phyloP scores from a whole-genome alignment of 164 flowering plant species.

The Tetracentron sinense region DNA sequence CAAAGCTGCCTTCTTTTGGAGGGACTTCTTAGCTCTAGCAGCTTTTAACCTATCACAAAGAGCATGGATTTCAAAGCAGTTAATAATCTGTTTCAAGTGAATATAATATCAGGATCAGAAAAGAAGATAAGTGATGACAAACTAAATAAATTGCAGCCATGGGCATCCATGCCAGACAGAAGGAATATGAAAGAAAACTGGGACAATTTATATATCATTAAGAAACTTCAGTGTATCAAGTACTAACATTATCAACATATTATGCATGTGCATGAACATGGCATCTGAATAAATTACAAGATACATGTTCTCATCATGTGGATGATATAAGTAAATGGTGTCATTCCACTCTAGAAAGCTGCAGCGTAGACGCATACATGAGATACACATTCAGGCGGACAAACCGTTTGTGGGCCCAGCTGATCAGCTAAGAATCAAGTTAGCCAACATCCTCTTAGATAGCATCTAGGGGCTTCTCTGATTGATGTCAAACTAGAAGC shows the following conservation, averaged over 20 bases:
- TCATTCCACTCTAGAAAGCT: too few relatives aligned
- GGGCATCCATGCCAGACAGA: neutral
- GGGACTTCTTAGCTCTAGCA: conserved; percentile 58
- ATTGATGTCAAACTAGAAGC: too few relatives aligned
- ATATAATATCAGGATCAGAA: neutral
- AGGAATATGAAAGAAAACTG: neutral
- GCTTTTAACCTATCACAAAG: conserved; percentile 48
- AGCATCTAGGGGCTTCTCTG: too few relatives aligned
- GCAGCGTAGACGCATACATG: too few relatives aligned
- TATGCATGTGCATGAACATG: neutral
- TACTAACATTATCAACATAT: neutral
- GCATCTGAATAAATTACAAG: neutral
- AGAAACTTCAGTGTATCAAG: neutral
- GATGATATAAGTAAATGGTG: neutral
- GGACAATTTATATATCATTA: neutral
- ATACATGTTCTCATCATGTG: neutral
- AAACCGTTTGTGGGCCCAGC: too few relatives aligned
- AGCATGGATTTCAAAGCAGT: neutral
- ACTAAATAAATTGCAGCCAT: neutral
- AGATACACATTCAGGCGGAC: too few relatives aligned
- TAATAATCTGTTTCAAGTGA: neutral
- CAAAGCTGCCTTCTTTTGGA: conserved; percentile 44
- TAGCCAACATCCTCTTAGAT: too few relatives aligned
- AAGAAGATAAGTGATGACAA: neutral
- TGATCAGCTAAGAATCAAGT: too few relatives aligned